Evolutionary conservation across 2,329 filamentous ascomycete genomes (phyloP), one percentile per base, ranked within the genome.

Genomic region (Xylaria sp.): DNA sequence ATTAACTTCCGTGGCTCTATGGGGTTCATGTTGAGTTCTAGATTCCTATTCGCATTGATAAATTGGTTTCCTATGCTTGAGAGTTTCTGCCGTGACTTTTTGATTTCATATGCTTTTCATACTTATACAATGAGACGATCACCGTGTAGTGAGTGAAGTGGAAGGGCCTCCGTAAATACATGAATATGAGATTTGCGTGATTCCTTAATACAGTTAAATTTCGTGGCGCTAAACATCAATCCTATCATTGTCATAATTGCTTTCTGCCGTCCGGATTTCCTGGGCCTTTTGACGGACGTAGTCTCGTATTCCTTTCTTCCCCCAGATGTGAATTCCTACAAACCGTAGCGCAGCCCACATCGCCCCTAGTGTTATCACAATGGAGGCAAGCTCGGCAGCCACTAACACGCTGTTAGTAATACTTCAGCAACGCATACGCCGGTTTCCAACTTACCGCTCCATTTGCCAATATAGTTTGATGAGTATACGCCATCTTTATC

Each of bases 271-370:
- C 1, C 23, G 34, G 34, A 43, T 32, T 5, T 28, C 34, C 6
- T 53, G 9, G 9, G 46, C 59, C 18, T 32, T 61, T 43, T 23
- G 41, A 23, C 34, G 13, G 4, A 61, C 8, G 2, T 23, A 53
- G 2, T 61, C 46, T 32, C 59, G 59, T 55, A 65, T 5, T n/a
- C 45, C 48, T 30, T 41, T 65, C 50, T 56, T 48, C 15, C 56
- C 63, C 63, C 63, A 60, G 36, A 45, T 8, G 15, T 60, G 63
- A 8, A 65, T 2, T 15, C 32, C 48, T 23, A 12, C 48, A 39
- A 65, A 60, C 30, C 48, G 63, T 23, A 60, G 20, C 18, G n/a
- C 56, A 15, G 63, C 63, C 63, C 56, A 65, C 63, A 65, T 65
- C 18, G 63, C 46, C 18, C 48, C 2, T 12, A 65, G 30, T 7